These are phyloP conservation scores for Botrytis medusae DNA, from an alignment of 2,329 filamentous ascomycete genomes.

Conservation along the genomic window DNA sequence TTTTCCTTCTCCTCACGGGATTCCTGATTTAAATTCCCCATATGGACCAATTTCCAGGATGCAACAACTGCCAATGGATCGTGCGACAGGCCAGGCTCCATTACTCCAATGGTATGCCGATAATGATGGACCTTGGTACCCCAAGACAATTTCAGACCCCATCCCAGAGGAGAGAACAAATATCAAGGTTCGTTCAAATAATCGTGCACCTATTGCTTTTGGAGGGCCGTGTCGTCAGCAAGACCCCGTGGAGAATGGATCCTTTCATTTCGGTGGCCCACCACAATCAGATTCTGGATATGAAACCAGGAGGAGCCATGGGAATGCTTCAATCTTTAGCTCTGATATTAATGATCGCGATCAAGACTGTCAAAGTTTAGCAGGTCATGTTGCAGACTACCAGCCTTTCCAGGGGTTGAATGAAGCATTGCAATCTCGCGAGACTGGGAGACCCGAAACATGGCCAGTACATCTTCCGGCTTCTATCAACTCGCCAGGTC, in stretches of 20 bases:
- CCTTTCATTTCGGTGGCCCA: constrained; percentile 34
- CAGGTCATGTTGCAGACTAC: constrained; percentile 32
- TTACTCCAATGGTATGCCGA: constrained; percentile 42
- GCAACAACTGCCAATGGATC: constrained; percentile 30
- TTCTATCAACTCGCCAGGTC: constrained; percentile 24
- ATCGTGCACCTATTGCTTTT: constrained; percentile 30
- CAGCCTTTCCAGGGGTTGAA: constrained; percentile 29
- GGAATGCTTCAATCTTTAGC: constrained; percentile 39
- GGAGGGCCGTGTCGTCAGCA: constrained; percentile 38
- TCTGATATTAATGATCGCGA: constrained; percentile 36
- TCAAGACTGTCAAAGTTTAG: constrained; percentile 36
- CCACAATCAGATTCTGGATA: constrained; percentile 41
- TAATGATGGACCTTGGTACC: constrained; percentile 48
- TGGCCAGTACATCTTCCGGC: constrained; percentile 27
- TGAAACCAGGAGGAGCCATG: constrained; percentile 38
- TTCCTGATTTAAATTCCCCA: constrained; percentile 29
- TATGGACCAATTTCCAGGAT: constrained; percentile 31
- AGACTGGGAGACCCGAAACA: constrained; percentile 26
- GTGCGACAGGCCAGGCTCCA: constrained; percentile 33
- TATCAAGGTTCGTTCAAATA: constrained; percentile 30
- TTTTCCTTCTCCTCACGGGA: constrained; percentile 26
- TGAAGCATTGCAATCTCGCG: constrained; percentile 30
- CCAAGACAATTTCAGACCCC: constrained; percentile 38
- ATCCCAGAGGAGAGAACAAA: constrained; percentile 29
- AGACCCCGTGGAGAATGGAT: constrained; percentile 35